Base-by-base conservation (phyloP, 495 filamentous ascomycete genomes). In the Talaromyces nanjingensis region DNA sequence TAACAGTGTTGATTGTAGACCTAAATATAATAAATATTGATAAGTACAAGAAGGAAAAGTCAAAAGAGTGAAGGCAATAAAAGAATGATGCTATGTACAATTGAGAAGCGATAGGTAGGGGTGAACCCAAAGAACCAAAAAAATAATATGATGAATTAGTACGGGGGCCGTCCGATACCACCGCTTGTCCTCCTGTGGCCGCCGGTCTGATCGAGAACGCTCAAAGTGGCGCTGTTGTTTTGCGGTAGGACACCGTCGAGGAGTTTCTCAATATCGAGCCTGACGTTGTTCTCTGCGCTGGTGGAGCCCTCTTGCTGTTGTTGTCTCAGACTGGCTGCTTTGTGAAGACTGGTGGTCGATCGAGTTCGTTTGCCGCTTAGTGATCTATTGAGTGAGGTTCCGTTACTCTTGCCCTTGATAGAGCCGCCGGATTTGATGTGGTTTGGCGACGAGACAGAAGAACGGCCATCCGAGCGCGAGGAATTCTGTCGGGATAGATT, bases 131-230 rank as follows among this genome's bases (percentile, higher is more conserved):
- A 52, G 25, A 47, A 25, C 45, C 16, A 18, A 49, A 49, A 52
- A 61, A 27, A 3, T 49, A n/a, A 25, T 18, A 27, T 9, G 29
- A 39, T 12, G 24, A 61, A 61, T 69, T 67, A 81, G 64, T 81
- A 81, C 2, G 78, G 78, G 25, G 78, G 78, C 16, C 76, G 74
- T 57, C 78, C 77, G 47, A 81, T 71, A 29, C 74, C 74, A 37
- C 66, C 37, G 69, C 72, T 74, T 42, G 66, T 65, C 49, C 67
- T 68, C 22, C 74, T 74, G 66, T 69, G 67, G 56, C 65, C 68
- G 6, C 59, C 52, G 25, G n/a, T 42, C 39, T 34, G 47, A 53
- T 47, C 34, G n/a, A 52, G 2, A 12, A n/a, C 24, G 18, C 7
- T 33, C 25, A 60, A 25, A 37, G 54, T 31, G 58, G 27, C n/a